Percentiles rank a stretch among this genome's conserved stretches.
phyloP scores from a whole-genome alignment of 495 filamentous ascomycete genomes.

The Rostrohypoxylon terebratum region DNA sequence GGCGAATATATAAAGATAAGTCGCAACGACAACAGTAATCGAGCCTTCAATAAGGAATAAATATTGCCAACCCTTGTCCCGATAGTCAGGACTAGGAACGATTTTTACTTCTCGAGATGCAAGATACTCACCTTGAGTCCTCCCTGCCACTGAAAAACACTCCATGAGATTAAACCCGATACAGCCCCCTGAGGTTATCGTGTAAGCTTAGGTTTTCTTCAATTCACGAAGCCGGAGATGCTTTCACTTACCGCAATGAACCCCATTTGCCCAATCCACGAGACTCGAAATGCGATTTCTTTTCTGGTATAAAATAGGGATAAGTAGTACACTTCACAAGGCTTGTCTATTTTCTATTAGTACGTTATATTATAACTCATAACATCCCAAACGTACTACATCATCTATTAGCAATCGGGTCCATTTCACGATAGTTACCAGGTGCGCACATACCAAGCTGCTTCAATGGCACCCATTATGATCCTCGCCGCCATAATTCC shows the following conservation, averaged over 20 bases:
- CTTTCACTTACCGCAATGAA: slow-evolving; percentile 33
- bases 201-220: not conserved
- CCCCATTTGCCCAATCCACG: slow-evolving; percentile 36
- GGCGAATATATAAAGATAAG: slow-evolving; percentile 23
- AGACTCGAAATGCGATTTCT: slow-evolving; percentile 33
- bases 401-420: not conserved
- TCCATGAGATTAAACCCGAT: slow-evolving; percentile 35
- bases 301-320: slow-evolving; percentile 39
- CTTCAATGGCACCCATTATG: slow-evolving; percentile 65
- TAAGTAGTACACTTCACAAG: slow-evolving; percentile 32
- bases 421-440: not conserved
- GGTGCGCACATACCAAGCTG: slow-evolving; percentile 23
- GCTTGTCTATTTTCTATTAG: slow-evolving; percentile 29
- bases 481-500: slow-evolving; percentile 65
- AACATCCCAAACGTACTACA: slow-evolving; percentile 18
- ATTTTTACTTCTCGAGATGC: not conserved
- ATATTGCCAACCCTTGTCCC: slow-evolving; percentile 33
- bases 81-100: not conserved
- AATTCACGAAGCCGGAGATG: not conserved
- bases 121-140: slow-evolving; percentile 10
- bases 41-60: slow-evolving; percentile 37
- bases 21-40: slow-evolving; percentile 20
- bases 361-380: not conserved
- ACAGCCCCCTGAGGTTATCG: slow-evolving; percentile 15
- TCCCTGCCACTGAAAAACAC: slow-evolving; percentile 36